Percentiles rank a stretch among this genome's conserved stretches.
Conservation (phyloP, 139 green algal species). For the Chlamydomonas eustigma region DNA sequence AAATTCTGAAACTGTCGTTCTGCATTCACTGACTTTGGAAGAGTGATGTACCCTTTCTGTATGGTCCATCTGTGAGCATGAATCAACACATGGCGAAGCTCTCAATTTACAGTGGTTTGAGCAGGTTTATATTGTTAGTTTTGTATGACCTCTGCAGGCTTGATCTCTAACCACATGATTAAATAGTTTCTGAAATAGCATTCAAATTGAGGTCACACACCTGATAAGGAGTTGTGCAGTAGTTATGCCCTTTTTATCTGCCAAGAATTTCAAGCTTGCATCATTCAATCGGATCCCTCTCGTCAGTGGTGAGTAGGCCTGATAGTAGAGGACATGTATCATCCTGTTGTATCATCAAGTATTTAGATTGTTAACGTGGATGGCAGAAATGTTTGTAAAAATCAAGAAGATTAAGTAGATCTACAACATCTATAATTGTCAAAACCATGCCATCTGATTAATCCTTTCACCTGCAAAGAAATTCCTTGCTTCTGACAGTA, state of each 20-base stretch:
- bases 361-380: no score
- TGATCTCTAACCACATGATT: no score
- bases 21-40: slow-evolving; percentile 57
- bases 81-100: not conserved
- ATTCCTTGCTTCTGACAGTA: slow-evolving; percentile 49
- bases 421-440: no score
- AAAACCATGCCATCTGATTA: no score
- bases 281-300: slow-evolving; percentile 25
- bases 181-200: no score
- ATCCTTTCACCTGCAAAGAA: slow-evolving; percentile 37
- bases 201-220: no score
- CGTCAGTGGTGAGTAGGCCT: slow-evolving; percentile 42
- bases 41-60: slow-evolving; percentile 57
- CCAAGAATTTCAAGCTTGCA: slow-evolving; percentile 18
- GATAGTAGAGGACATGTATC: no score
- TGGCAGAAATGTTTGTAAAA: no score
- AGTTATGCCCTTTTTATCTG: slow-evolving; percentile 25
- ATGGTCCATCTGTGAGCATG: slow-evolving; percentile 65
- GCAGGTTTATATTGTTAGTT: no score
- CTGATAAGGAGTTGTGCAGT: slow-evolving; percentile 43
- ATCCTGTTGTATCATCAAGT: no score
- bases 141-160: no score
- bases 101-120: not conserved
- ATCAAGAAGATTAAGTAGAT: no score
- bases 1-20: slow-evolving; percentile 39